Evolutionary conservation across 768 basidiomycete species (phyloP).

Genomic region (Cyclocybe cylindracea): DNA sequence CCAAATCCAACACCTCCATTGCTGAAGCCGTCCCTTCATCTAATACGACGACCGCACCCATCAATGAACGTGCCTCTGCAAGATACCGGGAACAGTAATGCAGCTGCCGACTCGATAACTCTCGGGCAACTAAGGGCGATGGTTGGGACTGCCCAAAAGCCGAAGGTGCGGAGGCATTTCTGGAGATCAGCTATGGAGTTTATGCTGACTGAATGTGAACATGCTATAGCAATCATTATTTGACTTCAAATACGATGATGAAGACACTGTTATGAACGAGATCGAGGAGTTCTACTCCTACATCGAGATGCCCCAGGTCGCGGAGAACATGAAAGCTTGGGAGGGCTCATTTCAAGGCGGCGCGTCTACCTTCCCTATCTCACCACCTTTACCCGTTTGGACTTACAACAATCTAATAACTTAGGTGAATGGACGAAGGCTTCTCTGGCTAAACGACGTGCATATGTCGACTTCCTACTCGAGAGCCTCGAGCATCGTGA

Average conservation of each 20-base stretch:
- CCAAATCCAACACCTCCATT: background rate
- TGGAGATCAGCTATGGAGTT: background rate
- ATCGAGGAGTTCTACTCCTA: constrained; percentile 99
- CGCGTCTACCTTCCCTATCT: constrained; percentile 30
- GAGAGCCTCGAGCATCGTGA: constrained; percentile 89
- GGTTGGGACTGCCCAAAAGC: constrained; percentile 69
- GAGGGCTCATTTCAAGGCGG: constrained; percentile 80
- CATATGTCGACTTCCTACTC: constrained; percentile 77
- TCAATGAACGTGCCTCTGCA: constrained; percentile 17
- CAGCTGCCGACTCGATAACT: constrained; percentile 60
- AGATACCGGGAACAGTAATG: constrained; percentile 17
- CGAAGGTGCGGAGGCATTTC: constrained; percentile 53
- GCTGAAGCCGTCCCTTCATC: background rate
- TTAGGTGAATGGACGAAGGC: constrained; percentile 76
- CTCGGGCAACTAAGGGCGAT: constrained; percentile 80
- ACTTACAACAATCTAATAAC: constrained; percentile 1
- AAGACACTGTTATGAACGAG: constrained; percentile 94
- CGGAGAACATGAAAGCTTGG: constrained; percentile 87
- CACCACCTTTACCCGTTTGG: background rate
- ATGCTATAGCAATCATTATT: constrained; percentile 73
- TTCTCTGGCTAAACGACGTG: constrained; percentile 57
- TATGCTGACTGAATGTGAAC: background rate
- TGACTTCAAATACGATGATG: constrained; percentile 95
- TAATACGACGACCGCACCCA: background rate
- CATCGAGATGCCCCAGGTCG: constrained; percentile 90